Percentiles rank a stretch among this genome's conserved stretches.
Conservation (phyloP, 2,329 filamentous ascomycete species). For the Helminthosporium solani region DNA sequence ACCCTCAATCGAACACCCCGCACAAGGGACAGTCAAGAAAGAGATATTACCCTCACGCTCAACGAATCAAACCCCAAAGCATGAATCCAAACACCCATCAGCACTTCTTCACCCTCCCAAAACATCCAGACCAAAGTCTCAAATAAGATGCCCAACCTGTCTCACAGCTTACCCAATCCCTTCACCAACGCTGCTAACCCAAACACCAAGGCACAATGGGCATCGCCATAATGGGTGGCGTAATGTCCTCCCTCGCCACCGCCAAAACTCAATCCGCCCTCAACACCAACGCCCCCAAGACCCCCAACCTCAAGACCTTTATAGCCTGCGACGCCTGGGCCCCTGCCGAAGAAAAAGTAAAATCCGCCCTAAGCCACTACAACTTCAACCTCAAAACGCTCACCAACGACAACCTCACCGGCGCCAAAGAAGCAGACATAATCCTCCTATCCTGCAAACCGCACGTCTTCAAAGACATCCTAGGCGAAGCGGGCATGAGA, state of each 20-base stretch:
- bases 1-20: neutral
- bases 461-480: slow-evolving; percentile 67
- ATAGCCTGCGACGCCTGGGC: slow-evolving; percentile 75
- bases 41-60: neutral
- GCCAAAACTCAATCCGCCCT: slow-evolving; percentile 40
- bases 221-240: slow-evolving; percentile 77
- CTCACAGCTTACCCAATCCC: neutral
- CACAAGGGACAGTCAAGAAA: neutral
- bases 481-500: slow-evolving; percentile 66
- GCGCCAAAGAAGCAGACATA: slow-evolving; percentile 68
- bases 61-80: too few relatives aligned
- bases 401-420: slow-evolving; percentile 69
- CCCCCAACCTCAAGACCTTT: slow-evolving; percentile 64
- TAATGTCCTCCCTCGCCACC: slow-evolving; percentile 68
- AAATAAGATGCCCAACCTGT: too few relatives aligned
- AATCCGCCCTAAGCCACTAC: slow-evolving; percentile 64
- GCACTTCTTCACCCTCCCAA: too few relatives aligned
- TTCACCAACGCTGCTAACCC: slow-evolving; percentile 2
- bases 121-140: too few relatives aligned
- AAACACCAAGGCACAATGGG: slow-evolving; percentile 70
- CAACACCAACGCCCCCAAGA: slow-evolving; percentile 43
- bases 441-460: slow-evolving; percentile 81
- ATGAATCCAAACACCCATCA: too few relatives aligned
- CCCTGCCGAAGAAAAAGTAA: slow-evolving; percentile 69
- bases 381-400: slow-evolving; percentile 63